Evolutionary conservation across 768 basidiomycete species (phyloP).

Genomic region (Strobilomyces dryophilus): DNA sequence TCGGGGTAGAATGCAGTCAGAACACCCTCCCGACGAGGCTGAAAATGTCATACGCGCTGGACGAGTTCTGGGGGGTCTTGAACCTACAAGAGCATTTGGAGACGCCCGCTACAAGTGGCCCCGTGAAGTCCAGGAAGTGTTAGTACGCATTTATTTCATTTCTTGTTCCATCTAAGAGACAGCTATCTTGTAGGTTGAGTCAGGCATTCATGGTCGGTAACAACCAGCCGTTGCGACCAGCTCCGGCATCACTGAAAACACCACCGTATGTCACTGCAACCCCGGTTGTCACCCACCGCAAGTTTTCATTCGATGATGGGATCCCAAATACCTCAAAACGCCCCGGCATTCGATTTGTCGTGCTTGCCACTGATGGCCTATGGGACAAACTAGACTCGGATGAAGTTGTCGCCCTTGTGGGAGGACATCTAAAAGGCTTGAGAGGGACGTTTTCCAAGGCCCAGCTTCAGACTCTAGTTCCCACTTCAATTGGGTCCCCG

Average conservation of each 20-base stretch:
- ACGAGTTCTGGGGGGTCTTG: slow-evolving; percentile 82
- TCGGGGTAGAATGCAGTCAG: slow-evolving; percentile 59
- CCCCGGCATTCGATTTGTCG: slow-evolving; percentile 59
- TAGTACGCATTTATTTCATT: slow-evolving; percentile 23
- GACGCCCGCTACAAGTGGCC: slow-evolving; percentile 91
- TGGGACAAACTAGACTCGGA: slow-evolving; percentile 77
- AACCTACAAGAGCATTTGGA: slow-evolving; percentile 84
- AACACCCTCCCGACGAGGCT: slow-evolving; percentile 78
- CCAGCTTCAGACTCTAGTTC: slow-evolving; percentile 50
- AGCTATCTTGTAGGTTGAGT: slow-evolving; percentile 41
- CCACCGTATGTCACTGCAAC: slow-evolving; percentile 90
- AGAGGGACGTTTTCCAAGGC: slow-evolving; percentile 62
- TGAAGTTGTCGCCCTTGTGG: slow-evolving; percentile 85
- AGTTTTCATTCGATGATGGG: slow-evolving; percentile 47
- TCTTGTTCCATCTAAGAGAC: background rate
- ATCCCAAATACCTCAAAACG: slow-evolving; percentile 19
- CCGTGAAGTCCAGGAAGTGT: slow-evolving; percentile 67
- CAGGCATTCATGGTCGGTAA: slow-evolving; percentile 66
- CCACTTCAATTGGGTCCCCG: slow-evolving; percentile 45
- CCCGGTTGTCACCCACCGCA: slow-evolving; percentile 78
- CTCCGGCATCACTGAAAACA: slow-evolving; percentile 67
- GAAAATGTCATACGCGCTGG: slow-evolving; percentile 72
- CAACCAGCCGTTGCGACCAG: slow-evolving; percentile 51
- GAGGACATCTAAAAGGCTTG: slow-evolving; percentile 71
- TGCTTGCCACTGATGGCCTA: slow-evolving; percentile 85